Base-by-base conservation (phyloP, 768 basidiomycete genomes). In the Xerocomellus chrysenteron region DNA sequence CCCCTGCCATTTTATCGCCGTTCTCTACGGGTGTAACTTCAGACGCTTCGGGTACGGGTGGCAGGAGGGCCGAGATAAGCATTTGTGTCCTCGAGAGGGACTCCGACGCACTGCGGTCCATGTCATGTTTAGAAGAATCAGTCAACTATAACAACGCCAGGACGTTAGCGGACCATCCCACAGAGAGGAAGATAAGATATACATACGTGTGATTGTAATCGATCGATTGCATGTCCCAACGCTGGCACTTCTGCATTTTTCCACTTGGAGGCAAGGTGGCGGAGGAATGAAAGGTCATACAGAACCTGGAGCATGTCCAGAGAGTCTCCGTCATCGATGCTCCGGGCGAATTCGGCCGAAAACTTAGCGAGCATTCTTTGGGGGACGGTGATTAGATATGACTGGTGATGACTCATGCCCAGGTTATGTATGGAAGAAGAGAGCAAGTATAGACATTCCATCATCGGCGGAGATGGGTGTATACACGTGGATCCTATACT, bases 1-100 rank as follows among this genome's bases (percentile, higher is more conserved):
- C 73, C n/a, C 70, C 63, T n/a, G 65, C 63, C 52, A 72, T 70
- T 57, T 76, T 79, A 53, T 79, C 77, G 16, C 60, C 63, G 28
- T 67, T 62, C 54, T 63, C 74, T 59, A 60, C 68, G 21, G 52
- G 52, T 36, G 58, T 50, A 42, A 58, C 48, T 54, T 59, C 60
- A 26, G 60, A 57, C 30, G 54, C 57, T n/a, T 66, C 60, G 12
- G 65, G 50, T 2, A 59, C 66, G 11, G 54, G 60, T 5, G 86
- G 83, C 17, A 90, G 74, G 43, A 90, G 73, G 7, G 79, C 74
- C 5, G 83, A 81, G 52, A 91, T 74, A 16, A 91, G 74, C 26
- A 81, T 81, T 63, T 88, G 90, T 26, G 79, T 81, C 55, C 83
- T 78, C 39, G 75, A 62, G 24, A 90, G 73, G 60, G 76, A 78